These are phyloP conservation scores for Penicillium capsulatum DNA, from an alignment of 2,329 filamentous ascomycete species.

Conservation along the genomic window DNA sequence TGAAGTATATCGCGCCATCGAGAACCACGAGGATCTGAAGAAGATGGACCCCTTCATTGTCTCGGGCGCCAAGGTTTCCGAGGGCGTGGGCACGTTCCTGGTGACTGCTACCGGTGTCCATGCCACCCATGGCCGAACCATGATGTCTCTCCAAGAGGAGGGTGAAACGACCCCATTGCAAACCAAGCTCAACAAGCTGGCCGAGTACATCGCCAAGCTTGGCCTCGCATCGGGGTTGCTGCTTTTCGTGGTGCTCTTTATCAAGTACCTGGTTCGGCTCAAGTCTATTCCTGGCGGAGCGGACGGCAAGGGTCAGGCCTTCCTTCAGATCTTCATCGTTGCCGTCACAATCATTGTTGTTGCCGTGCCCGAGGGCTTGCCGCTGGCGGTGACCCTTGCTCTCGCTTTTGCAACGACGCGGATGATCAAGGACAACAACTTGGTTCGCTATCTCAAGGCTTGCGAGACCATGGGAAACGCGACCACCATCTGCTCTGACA, in stretches of 20 bases:
- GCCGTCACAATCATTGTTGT: constrained; percentile 59
- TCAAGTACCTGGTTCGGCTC: constrained; percentile 67
- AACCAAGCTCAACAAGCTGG: constrained; percentile 70
- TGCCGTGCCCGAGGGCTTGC: constrained; percentile 58
- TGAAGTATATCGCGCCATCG: constrained; percentile 61
- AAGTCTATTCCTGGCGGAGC: constrained; percentile 45
- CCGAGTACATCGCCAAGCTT: constrained; percentile 74
- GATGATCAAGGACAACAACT: constrained; percentile 61
- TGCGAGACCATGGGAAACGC: constrained; percentile 64
- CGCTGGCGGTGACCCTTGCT: constrained; percentile 58
- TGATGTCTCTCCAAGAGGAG: constrained; percentile 73
- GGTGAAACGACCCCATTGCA: constrained; percentile 75
- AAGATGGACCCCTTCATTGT: constrained; percentile 77
- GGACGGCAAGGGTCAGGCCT: constrained; percentile 54
- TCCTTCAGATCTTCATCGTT: constrained; percentile 56
- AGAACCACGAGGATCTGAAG: constrained; percentile 55
- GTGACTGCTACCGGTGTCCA: constrained; percentile 71
- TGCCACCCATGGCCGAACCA: constrained; percentile 70
- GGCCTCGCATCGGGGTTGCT: constrained; percentile 67
- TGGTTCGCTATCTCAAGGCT: constrained; percentile 56
- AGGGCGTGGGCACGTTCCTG: constrained; percentile 70
- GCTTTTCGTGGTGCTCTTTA: constrained; percentile 73
- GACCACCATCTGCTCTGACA: constrained; percentile 62
- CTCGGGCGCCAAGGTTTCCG: constrained; percentile 71
- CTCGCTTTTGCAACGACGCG: constrained; percentile 60